These are phyloP conservation scores for Nematodospora anomalae DNA, from an alignment of 1,139 yeast genomes.

Conservation along the genomic window DNA sequence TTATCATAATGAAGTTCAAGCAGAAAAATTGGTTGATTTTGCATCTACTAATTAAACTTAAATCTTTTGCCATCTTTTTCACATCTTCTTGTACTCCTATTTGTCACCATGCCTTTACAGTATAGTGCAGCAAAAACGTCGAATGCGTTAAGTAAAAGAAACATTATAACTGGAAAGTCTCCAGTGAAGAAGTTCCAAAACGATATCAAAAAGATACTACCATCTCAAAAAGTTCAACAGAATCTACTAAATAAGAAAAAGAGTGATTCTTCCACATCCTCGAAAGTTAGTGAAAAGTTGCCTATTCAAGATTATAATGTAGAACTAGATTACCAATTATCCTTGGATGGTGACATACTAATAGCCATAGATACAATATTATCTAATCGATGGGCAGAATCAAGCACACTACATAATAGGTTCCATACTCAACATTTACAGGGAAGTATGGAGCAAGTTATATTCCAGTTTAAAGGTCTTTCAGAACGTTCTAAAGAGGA, in stretches of 20 bases:
- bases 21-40: no score
- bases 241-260: constrained; percentile 12
- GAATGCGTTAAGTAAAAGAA: constrained; percentile 21
- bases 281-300: constrained; percentile 15
- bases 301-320: constrained; percentile 36
- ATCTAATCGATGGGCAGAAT: constrained; percentile 42
- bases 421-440: constrained; percentile 20
- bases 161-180: constrained; percentile 20
- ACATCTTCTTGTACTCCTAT: background rate
- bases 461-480: constrained; percentile 37
- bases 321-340: constrained; percentile 40
- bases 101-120: constrained; percentile 18
- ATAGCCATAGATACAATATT: constrained; percentile 37
- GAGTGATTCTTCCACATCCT: constrained; percentile 2
- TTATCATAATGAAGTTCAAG: no score
- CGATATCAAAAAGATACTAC: constrained; percentile 26
- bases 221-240: constrained; percentile 26
- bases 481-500: constrained; percentile 39
- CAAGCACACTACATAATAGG: constrained; percentile 26
- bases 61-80: background rate
- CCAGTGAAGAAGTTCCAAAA: constrained; percentile 26
- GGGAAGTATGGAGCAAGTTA: constrained; percentile 26
- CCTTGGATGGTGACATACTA: constrained; percentile 30
- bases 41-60: no score
- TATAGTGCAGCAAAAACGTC: constrained; percentile 48